Conservation (phyloP, 192 early-diverging fungal genomes). For the Coemansia aciculifera region DNA sequence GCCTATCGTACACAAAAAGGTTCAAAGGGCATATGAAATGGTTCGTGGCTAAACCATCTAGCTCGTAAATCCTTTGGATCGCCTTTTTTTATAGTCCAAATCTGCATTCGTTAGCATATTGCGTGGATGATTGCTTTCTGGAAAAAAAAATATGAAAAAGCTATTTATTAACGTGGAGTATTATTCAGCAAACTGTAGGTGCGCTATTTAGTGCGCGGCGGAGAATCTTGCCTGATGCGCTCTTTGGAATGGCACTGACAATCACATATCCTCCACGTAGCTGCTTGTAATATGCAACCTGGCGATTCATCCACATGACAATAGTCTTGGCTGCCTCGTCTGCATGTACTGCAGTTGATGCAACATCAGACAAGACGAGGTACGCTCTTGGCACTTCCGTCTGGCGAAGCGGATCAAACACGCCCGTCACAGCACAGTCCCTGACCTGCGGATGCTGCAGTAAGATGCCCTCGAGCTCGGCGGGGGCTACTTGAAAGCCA, state of each 20-base stretch:
- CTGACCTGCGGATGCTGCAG: slow-evolving; percentile 66
- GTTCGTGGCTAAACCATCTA: no score
- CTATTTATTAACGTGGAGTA: not conserved
- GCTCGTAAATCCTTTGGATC: not conserved
- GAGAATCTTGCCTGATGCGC: slow-evolving; percentile 81
- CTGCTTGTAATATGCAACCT: slow-evolving; percentile 72
- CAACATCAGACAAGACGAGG: slow-evolving; percentile 56
- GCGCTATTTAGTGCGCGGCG: slow-evolving; percentile 57
- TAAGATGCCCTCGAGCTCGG: slow-evolving; percentile 79
- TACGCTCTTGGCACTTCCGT: slow-evolving; percentile 80
- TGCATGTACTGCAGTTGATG: slow-evolving; percentile 11
- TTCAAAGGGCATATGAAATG: no score
- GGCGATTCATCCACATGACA: slow-evolving; percentile 57
- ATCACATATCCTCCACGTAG: slow-evolving; percentile 76
- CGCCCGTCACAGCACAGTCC: slow-evolving; percentile 68
- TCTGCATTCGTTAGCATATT: not conserved
- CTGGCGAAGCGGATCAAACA: slow-evolving; percentile 60
- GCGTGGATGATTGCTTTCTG: no score
- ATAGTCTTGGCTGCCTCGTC: slow-evolving; percentile 42
- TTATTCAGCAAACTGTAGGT: not conserved
- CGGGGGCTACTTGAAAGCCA: slow-evolving; percentile 75
- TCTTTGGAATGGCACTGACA: slow-evolving; percentile 71
- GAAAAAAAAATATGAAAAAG: not conserved
- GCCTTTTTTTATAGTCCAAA: not conserved
- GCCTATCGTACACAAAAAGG: no score